Evolutionary conservation across 768 basidiomycete genomes (phyloP), one percentile per base, ranked within the genome.

Genomic region (Multifurca ochricompacta): DNA sequence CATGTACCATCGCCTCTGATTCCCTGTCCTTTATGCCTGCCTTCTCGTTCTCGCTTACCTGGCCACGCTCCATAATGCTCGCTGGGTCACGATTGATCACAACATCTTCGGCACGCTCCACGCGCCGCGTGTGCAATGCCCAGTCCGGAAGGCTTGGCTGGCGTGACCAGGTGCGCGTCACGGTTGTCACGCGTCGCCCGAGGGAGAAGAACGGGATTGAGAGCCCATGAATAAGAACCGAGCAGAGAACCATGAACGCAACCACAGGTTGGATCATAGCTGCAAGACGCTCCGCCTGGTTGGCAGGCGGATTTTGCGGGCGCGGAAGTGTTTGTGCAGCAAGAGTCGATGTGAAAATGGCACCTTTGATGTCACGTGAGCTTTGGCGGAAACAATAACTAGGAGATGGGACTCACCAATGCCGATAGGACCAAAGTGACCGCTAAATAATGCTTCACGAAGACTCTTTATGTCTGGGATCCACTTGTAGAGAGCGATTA

Each of bases 391-490:
- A 48, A 14, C 36, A 18, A 48, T 19, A 28, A 18, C n/a, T n/a
- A n/a, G n/a, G 7, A 2, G 27, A 28, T 7, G 16, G 25, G 31
- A 63, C 76, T 60, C 55, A 77, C 85, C 86, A 47, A 90, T 78
- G 28, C 86, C 85, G 58, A 89, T 89, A 19, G 90, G 88, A 11
- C 92, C 95, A 67, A 97, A 99, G 71, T 97, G 94, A 0, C 96
- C 96, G 36, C 81, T 86, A 69, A 99, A 99, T 3, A 94, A 60
- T 0, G 96, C 95, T 69, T 99, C 96, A 41, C 91, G 77, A 57
- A 93, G 80, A 0, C 87, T 97, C 73, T 95, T 96, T 62, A 98
- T 80, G 65, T 99, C 95, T 0, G 96, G 96, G 54, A 98, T 95
- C 80, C 86, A 97, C 64, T 74, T 83, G 71, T 95, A 96, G 36